Evolutionary conservation across 2,329 filamentous ascomycete genomes (phyloP).

Genomic region (Chrysoporthe austroafricana): DNA sequence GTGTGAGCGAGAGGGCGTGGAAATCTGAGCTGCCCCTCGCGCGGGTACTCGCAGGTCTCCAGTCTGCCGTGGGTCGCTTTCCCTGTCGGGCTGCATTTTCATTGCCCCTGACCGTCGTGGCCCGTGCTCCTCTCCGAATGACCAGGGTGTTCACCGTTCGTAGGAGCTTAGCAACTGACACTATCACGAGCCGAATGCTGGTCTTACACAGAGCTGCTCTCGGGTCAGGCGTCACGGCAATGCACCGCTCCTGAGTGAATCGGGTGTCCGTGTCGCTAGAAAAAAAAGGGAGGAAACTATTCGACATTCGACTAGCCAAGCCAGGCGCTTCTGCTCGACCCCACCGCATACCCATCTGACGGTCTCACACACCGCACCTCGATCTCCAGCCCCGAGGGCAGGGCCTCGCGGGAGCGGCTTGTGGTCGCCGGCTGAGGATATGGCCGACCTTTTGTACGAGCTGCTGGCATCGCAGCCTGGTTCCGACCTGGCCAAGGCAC

Average conservation of each 20-base stretch:
- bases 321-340: neutral
- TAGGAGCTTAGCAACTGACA: conserved; percentile 10
- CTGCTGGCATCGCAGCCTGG: conserved; percentile 54
- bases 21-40: neutral
- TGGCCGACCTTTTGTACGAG: conserved; percentile 77
- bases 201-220: neutral
- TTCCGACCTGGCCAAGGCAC: conserved; percentile 37
- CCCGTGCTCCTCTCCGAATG: neutral
- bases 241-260: neutral
- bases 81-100: neutral
- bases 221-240: neutral
- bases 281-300: neutral
- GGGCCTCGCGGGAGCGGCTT: neutral
- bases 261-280: neutral
- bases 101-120: neutral
- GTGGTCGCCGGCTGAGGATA: conserved; percentile 39
- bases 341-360: neutral
- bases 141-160: conserved; percentile 7
- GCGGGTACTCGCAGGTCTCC: neutral
- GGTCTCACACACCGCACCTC: neutral
- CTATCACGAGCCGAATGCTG: conserved; percentile 3
- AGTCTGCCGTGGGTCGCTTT: neutral
- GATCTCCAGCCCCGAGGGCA: neutral
- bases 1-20: neutral
- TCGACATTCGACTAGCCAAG: neutral